Evolutionary conservation across 768 basidiomycete genomes (phyloP), one percentile per base, ranked within the genome.

Genomic region (Boletus sp.): DNA sequence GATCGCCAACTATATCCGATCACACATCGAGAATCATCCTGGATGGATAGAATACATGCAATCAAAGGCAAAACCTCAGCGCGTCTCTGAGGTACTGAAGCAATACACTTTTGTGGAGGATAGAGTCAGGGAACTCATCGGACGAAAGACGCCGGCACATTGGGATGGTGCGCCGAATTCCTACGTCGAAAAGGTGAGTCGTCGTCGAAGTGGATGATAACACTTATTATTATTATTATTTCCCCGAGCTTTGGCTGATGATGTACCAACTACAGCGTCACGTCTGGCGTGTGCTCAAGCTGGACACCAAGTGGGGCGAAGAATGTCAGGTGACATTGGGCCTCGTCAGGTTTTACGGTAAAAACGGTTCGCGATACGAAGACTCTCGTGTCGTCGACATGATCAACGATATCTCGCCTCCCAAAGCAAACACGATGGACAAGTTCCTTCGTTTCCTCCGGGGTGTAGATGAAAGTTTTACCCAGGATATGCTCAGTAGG

Each of bases 291-390:
- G 82, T 81, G 8, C 70, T 89, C 47, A 71, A 72, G 19, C 63
- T 85, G 34, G 58, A 64, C 33, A 62, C 70, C 6, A 64, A 66
- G 25, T 84, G 78, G 73, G 74, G 76, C 3, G 63, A 74, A 10
- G 74, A 75, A 29, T 83, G 82, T 64, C 68, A 70, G 15, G 83
- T 83, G 58, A 81, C 79, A 7, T 66, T 83, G 45, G 44, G 52
- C 10, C 78, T 88, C 35, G 67, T 86, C 39, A 65, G 62, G 17
- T 68, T 80, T 49, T 88, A 88, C 60, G 87, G 87, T 3, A 75
- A 77, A 29, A 67, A 76, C 9, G 85, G 85, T 7, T 69, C 65
- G 25, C 76, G 77, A 29, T 71, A 68, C 51, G 75, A 78, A 64
- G 79, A 87, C 57, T 59, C 75, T 25, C 70, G 75, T 23, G 79